A percentile compares a stretch with the other conserved stretches of the same genome.
Conservation (phyloP, 139 green algal species). For the Closterium sp. region DNA sequence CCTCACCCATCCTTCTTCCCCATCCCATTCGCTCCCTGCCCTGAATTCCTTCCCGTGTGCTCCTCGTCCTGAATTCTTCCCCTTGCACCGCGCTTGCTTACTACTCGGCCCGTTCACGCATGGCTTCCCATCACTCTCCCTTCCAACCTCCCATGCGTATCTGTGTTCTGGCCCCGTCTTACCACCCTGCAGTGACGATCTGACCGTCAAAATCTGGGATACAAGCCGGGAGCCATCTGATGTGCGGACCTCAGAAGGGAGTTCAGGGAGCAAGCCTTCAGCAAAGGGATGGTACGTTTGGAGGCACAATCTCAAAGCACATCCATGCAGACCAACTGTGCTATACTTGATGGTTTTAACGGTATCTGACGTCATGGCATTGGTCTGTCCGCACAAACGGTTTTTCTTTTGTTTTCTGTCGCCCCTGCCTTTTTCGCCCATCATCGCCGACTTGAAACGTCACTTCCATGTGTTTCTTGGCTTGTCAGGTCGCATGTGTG, state of each 20-base stretch:
- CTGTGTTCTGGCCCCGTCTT: background rate
- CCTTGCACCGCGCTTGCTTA: background rate
- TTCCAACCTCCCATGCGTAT: background rate
- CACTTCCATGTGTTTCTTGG: background rate
- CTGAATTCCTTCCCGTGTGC: background rate
- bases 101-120: background rate
- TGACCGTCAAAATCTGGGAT: conserved; percentile 71
- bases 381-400: background rate
- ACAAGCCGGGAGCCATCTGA: background rate
- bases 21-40: background rate
- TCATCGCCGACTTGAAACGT: background rate
- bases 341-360: background rate
- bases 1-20: background rate
- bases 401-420: too few relatives aligned
- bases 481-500: conserved; percentile 45
- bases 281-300: background rate
- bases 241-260: background rate
- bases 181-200: conserved; percentile 68
- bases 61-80: background rate
- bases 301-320: background rate
- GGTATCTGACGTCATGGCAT: background rate
- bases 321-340: background rate
- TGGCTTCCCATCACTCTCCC: background rate
- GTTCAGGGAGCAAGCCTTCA: background rate
- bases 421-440: too few relatives aligned